Base-by-base conservation (phyloP, 371 early-diverging fungal species). In the Circinella minor region DNA sequence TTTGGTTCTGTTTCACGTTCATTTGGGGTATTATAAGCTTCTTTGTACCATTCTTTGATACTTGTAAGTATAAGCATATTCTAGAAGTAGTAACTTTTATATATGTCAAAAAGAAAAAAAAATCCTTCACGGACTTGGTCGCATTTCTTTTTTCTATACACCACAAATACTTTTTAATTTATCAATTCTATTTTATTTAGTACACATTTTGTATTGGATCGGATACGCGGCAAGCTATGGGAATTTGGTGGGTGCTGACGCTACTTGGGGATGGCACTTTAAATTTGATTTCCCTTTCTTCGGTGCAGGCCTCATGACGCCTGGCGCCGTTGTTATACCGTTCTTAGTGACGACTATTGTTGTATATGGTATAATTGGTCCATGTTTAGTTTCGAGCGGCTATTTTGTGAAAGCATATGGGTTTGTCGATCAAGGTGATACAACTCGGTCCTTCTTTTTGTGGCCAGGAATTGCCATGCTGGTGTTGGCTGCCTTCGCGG, bases 381-480 rank as follows among this genome's bases (percentile, higher is more conserved):
- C 82, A 11, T 62, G 55, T 8, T 71, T 90, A 43, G 78, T 85
- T 37, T 38, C 66, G 0, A 77, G 74, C 38, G 85, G 88, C 13
- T 76, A 69, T 68, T 74, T 86, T 73, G 71, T 72, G 39, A 69
- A 71, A 4, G 61, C 71, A 9, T 74, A 70, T 47, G 83, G 86
- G 47, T 84, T 86, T 74, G 71, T 69, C 15, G 17, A 62, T 1
- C 54, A 54, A 8, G 79, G 80, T 57, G 76, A 77, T 38, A 78
- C 83, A 48, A 82, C 80, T 14, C 82, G 86, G 47, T 80, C 79
- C 36, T 87, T 88, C 85, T 86, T 86, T 76, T 72, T 89, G 17
- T 89, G 89, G 92, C 90, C 91, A 17, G 93, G 93, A 69, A 88
- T 92, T 71, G 85, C 88, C 1, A 74, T 91, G 54, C 89, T 92